Conservation (phyloP, 1,139 yeast genomes). For the Taphrina confusa region DNA sequence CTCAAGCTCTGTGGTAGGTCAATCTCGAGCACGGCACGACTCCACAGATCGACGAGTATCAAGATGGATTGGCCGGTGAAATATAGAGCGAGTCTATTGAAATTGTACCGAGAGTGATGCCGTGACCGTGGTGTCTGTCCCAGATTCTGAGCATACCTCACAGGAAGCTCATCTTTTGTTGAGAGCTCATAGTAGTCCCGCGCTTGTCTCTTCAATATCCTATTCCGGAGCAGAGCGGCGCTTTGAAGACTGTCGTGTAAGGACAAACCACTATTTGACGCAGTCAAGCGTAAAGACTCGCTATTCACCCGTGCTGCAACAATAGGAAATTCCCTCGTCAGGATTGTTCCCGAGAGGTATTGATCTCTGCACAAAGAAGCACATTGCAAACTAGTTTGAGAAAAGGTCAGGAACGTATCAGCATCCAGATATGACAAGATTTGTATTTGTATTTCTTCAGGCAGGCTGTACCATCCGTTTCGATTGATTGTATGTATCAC, state of each 20-base stretch:
- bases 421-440: conserved; percentile 3
- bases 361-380: background rate
- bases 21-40: background rate
- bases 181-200: conserved; percentile 6
- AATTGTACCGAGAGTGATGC: conserved; percentile 8
- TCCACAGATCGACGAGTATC: background rate
- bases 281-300: background rate
- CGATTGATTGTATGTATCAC: background rate
- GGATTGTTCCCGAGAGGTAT: background rate
- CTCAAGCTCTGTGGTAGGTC: background rate
- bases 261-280: background rate
- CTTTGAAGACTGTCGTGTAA: background rate
- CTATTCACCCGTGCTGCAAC: conserved; percentile 10
- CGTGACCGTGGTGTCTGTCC: conserved; percentile 5
- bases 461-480: conserved; percentile 3
- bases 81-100: background rate
- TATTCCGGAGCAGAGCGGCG: background rate
- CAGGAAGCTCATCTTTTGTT: background rate
- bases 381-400: background rate
- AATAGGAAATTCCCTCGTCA: background rate
- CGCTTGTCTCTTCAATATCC: background rate
- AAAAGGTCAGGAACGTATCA: background rate
- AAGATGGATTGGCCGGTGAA: background rate
- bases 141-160: conserved; percentile 6
- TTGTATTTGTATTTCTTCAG: conserved; percentile 13